Evolutionary conservation across 768 basidiomycete species (phyloP).

Genomic region (Rhodotorula toruloides): DNA sequence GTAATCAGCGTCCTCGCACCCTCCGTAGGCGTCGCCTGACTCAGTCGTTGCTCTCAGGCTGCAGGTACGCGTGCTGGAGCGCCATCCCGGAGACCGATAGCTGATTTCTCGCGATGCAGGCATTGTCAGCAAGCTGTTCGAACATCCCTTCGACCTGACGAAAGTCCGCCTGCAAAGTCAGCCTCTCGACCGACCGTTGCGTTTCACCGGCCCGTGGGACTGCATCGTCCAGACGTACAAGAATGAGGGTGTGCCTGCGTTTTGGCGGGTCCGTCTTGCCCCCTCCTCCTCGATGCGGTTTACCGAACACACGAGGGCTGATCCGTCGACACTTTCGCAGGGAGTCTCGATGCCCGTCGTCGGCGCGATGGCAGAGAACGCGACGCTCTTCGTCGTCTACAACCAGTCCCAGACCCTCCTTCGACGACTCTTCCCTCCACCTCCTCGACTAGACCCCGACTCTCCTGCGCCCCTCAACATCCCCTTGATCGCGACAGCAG

Average conservation of each 20-base stretch:
- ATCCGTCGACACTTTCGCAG: constrained; percentile 47
- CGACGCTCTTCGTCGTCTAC: constrained; percentile 78
- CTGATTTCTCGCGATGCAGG: constrained; percentile 69
- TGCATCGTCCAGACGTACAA: constrained; percentile 75
- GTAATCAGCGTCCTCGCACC: background rate
- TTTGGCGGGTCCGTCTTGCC: constrained; percentile 68
- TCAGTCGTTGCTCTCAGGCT: constrained; percentile 36
- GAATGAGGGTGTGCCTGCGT: constrained; percentile 72
- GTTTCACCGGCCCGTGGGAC: constrained; percentile 80
- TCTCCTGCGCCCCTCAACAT: constrained; percentile 53
- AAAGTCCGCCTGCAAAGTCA: constrained; percentile 93
- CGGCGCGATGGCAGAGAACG: constrained; percentile 90
- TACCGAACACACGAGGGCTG: background rate
- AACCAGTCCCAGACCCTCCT: constrained; percentile 56
- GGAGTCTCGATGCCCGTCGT: constrained; percentile 85
- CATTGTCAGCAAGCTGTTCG: constrained; percentile 79
- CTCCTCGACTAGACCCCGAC: constrained; percentile 42
- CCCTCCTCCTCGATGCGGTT: constrained; percentile 33
- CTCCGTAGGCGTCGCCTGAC: background rate
- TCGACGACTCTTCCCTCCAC: constrained; percentile 42
- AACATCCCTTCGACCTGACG: constrained; percentile 87
- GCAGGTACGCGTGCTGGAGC: background rate
- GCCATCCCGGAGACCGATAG: background rate
- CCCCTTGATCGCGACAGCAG: constrained; percentile 69
- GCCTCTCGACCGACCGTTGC: constrained; percentile 63